Percentiles rank a stretch among this genome's conserved stretches.
Evolutionary conservation across 176 grass and related monocot species (phyloP).

Genomic region (Musa schizocarpa): DNA sequence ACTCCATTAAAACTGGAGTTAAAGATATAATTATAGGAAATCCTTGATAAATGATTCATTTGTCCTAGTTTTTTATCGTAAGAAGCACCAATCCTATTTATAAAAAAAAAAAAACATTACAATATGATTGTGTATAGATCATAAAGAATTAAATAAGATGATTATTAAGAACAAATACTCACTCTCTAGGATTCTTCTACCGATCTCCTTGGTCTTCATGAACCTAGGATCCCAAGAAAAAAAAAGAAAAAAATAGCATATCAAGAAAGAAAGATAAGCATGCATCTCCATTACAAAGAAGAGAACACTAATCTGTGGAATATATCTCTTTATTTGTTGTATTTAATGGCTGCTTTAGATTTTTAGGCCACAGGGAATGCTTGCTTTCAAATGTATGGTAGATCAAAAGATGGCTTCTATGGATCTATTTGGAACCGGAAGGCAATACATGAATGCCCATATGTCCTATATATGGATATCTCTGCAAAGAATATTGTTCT

Average conservation of each 20-base stretch:
- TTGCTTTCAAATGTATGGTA: no score
- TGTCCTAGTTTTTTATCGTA: fast-evolving
- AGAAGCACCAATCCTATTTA: no score
- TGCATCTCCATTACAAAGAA: not conserved
- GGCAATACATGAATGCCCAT: not conserved
- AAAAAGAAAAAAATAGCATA: not conserved
- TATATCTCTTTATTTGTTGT: not conserved
- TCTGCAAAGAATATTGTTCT: not conserved
- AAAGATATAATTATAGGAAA: no score
- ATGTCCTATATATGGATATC: not conserved
- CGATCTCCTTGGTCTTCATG: not conserved
- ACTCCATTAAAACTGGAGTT: no score
- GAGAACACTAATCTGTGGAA: not conserved
- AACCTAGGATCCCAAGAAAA: not conserved
- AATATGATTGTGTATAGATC: no score
- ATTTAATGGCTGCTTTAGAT: not conserved
- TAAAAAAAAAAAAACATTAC: no score
- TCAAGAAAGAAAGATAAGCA: not conserved
- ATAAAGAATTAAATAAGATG: no score
- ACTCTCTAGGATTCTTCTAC: not conserved
- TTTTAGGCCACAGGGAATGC: no score
- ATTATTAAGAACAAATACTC: no score
- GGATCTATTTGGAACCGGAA: not conserved
- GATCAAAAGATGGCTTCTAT: not conserved
- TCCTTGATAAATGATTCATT: no score